These are phyloP conservation scores for Ilex asprella DNA, from an alignment of 257 asterid species.

Conservation along the genomic window DNA sequence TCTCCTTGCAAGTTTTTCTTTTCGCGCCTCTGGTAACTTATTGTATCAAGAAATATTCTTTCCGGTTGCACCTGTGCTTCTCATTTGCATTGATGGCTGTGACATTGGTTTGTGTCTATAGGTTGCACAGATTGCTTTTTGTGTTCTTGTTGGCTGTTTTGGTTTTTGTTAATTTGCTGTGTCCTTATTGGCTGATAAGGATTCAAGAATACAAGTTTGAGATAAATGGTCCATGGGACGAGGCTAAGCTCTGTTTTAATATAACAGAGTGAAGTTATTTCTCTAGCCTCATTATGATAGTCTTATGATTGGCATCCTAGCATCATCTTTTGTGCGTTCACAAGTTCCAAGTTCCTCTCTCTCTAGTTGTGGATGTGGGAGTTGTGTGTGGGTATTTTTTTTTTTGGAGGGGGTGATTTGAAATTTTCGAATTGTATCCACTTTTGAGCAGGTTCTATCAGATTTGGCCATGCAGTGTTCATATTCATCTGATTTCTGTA, in stretches of 20 bases:
- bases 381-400: no score
- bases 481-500: no score
- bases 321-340: no score
- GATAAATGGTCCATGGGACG: constrained; percentile 98
- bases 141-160: constrained; percentile 41
- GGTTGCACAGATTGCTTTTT: constrained; percentile 54
- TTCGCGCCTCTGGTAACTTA: constrained; percentile 76
- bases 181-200: constrained; percentile 91
- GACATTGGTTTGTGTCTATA: constrained; percentile 39
- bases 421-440: no score
- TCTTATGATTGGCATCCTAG: no score
- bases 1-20: constrained; percentile 83
- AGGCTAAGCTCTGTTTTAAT: constrained; percentile 86
- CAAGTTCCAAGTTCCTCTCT: no score
- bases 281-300: no score
- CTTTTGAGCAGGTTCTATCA: no score
- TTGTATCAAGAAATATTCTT: constrained; percentile 64
- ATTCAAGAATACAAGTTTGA: constrained; percentile 88
- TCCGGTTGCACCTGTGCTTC: constrained; percentile 57
- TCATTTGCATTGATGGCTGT: constrained; percentile 47
- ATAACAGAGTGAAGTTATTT: constrained; percentile 41
- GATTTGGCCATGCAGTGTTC: no score
- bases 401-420: no score
- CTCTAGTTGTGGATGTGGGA: no score
- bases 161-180: constrained; percentile 64